A percentile compares a stretch with the other conserved stretches of the same genome.
Evolutionary conservation across 139 green algal genomes (phyloP).

Genomic region (Coelastrella sp.): DNA sequence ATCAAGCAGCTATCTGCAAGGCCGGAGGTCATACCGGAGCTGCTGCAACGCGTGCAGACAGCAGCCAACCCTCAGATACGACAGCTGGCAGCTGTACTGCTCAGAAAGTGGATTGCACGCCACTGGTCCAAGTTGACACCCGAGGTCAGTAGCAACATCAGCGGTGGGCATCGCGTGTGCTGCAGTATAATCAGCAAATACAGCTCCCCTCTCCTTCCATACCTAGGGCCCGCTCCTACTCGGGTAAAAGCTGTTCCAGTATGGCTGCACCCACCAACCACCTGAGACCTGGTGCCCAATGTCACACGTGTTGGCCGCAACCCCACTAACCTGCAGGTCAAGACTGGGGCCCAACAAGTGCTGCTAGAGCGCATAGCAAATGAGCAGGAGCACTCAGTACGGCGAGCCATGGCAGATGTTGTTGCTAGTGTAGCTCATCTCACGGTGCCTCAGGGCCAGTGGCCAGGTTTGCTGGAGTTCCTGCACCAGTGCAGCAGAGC

Average conservation of each 20-base stretch:
- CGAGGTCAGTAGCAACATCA: constrained; percentile 35
- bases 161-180: too few relatives aligned
- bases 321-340: neutral
- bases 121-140: constrained; percentile 65
- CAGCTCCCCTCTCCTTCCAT: too few relatives aligned
- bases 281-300: neutral
- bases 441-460: constrained; percentile 66
- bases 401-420: constrained; percentile 65
- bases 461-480: constrained; percentile 72
- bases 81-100: constrained; percentile 77
- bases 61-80: constrained; percentile 58
- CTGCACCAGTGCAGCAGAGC: constrained; percentile 64
- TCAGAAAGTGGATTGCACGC: constrained; percentile 73
- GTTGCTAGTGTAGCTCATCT: constrained; percentile 67
- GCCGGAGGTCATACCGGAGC: constrained; percentile 65
- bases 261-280: too few relatives aligned
- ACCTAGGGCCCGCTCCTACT: too few relatives aligned
- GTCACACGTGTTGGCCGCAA: neutral
- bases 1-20: constrained; percentile 54
- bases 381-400: constrained; percentile 68
- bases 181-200: too few relatives aligned
- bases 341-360: constrained; percentile 46
- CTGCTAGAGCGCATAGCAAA: constrained; percentile 69
- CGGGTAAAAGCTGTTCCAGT: too few relatives aligned
- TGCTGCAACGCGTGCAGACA: constrained; percentile 62